Evolutionary conservation across 306 rosid genomes (phyloP).

Genomic region (Vigna reflexopilosa): DNA sequence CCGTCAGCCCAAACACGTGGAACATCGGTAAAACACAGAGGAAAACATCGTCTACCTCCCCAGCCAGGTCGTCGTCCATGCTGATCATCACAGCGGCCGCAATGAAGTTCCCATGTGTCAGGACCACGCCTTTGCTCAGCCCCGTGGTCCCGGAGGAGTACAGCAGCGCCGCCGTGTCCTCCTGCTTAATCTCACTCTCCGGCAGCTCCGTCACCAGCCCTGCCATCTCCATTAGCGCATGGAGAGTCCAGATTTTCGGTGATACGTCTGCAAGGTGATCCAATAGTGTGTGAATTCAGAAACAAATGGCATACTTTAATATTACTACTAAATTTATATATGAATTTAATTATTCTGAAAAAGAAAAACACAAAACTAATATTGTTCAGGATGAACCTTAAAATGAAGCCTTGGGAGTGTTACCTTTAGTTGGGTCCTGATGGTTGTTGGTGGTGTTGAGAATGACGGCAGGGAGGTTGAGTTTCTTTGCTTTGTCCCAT

Average conservation of each 20-base stretch:
- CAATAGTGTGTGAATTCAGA: no score
- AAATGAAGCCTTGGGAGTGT: no score
- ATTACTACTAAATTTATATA: no score
- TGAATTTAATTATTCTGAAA: no score
- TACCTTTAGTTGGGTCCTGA: no score
- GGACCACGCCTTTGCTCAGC: conserved; percentile 72
- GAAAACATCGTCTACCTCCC: conserved; percentile 46
- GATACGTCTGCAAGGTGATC: background rate
- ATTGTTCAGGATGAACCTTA: no score
- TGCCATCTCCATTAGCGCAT: conserved; percentile 48
- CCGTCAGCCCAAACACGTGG: conserved; percentile 69
- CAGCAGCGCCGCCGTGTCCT: conserved; percentile 69
- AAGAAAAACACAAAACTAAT: no score
- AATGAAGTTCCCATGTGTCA: conserved; percentile 70
- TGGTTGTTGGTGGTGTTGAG: background rate
- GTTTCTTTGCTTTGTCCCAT: conserved; percentile 61
- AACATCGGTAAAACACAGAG: conserved; percentile 82
- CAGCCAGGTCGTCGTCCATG: conserved; percentile 57
- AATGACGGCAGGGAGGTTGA: conserved; percentile 60
- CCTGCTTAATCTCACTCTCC: conserved; percentile 50
- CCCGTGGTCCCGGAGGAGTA: conserved; percentile 91
- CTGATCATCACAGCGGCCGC: conserved; percentile 59
- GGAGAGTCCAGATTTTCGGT: conserved; percentile 25
- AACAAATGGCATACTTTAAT: no score
- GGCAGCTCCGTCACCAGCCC: conserved; percentile 59